Base-by-base conservation (phyloP, 768 basidiomycete species). In the Leucocoprinus birnbaumii region DNA sequence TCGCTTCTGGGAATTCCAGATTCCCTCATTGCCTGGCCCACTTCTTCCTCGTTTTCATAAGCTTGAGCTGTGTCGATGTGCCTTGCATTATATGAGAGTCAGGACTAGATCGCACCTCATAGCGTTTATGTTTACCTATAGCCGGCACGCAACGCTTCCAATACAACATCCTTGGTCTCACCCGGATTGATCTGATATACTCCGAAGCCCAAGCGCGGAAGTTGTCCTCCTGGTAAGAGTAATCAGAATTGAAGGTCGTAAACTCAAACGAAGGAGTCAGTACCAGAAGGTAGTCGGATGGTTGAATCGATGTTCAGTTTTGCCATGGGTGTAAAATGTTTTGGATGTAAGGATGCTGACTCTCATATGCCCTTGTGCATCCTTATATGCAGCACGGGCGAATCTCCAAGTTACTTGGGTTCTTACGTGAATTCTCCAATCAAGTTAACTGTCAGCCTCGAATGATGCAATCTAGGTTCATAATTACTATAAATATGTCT, bases 81-180 rank as follows among this genome's bases (percentile, higher is more conserved):
- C 22, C 60, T 58, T 35, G 11, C 3, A 9, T 7, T 9, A 18
- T 8, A 18, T 82, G 80, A 44, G 48, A 38, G 50, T 31, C 4
- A n/a, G n/a, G 7, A n/a, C 27, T 22, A 1, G n/a, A 9, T 11
- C 14, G 18, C 8, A 16, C 27, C 16, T 10, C n/a, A n/a, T 8
- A 46, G n/a, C 19, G 14, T 19, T 25, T 55, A 6, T 26, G 21
- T 10, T 26, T 18, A 60, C 59, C 59, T 53, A 43, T 58, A 61
- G 26, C 60, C 60, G 35, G 48, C 43, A 21, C 45, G 50, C 6
- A 61, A 41, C 6, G 60, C 60, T 10, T 42, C 57, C 16, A 53
- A 18, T 27, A 55, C 52, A 13, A 51, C 44, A 7, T 51, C 47
- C 3, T 51, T 54, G 18, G 48, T 51, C 9, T 44, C 37, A 21